These are phyloP conservation scores for Sporisorium sorghi DNA, from an alignment of 1,284 basidiomycete species.

Conservation along the genomic window DNA sequence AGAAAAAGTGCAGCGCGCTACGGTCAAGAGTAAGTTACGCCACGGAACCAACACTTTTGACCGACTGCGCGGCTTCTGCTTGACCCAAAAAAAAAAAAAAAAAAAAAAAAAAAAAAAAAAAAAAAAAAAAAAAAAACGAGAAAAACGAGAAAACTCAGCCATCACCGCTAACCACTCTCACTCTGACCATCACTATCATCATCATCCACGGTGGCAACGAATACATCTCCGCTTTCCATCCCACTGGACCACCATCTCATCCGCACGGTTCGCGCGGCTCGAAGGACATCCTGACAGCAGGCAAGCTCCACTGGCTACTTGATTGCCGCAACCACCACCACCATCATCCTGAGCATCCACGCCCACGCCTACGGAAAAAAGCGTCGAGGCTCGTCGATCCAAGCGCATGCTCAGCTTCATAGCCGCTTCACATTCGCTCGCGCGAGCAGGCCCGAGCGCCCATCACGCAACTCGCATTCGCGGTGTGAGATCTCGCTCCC, in stretches of 20 bases:
- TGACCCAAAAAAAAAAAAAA: background rate
- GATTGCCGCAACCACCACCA: background rate
- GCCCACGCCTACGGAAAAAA: no score
- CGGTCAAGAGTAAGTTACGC: no score
- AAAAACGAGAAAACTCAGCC: constrained; percentile 20
- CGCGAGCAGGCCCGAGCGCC: constrained; percentile 20
- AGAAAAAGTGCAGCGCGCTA: background rate
- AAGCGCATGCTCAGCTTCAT: constrained; percentile 7
- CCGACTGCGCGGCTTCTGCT: no score
- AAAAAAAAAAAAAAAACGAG: background rate
- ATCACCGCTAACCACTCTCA: background rate
- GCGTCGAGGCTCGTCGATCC: background rate
- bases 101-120: background rate
- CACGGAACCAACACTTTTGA: constrained; percentile 22
- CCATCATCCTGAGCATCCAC: background rate
- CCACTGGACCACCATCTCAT: background rate
- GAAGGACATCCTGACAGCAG: background rate
- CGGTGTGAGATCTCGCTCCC: background rate
- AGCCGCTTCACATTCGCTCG: background rate
- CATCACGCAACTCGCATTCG: background rate
- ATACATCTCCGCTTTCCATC: background rate
- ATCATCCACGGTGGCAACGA: background rate
- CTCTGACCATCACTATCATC: background rate
- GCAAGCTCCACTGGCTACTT: background rate
- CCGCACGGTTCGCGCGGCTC: background rate